Percentiles rank a stretch among this genome's conserved stretches.
Conservation (phyloP, 2,329 filamentous ascomycete genomes). For the Colletotrichum plurivorum region DNA sequence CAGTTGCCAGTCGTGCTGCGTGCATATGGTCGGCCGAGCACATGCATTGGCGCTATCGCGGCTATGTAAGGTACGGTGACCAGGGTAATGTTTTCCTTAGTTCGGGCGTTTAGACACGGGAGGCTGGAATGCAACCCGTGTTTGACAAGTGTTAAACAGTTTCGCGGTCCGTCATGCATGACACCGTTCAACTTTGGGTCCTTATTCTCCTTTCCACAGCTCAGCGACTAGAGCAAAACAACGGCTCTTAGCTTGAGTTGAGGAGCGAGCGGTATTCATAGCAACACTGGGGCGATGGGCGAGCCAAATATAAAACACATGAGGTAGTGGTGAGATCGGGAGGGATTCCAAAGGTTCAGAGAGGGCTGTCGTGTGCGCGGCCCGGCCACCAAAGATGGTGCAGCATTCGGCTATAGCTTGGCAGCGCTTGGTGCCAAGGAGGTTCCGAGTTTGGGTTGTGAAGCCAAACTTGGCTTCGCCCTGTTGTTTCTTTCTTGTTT, state of each 20-base stretch:
- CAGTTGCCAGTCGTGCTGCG: slow-evolving; percentile 8
- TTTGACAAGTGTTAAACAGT: slow-evolving; percentile 12
- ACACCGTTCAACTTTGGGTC: neutral
- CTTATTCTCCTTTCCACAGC: neutral
- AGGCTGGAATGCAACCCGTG: slow-evolving; percentile 7
- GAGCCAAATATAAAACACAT: slow-evolving; percentile 7
- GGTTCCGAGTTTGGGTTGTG: slow-evolving; percentile 9
- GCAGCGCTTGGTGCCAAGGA: slow-evolving; percentile 22
- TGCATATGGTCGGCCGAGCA: slow-evolving; percentile 7
- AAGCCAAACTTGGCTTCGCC: slow-evolving; percentile 24
- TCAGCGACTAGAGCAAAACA: neutral
- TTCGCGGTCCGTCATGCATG: neutral
- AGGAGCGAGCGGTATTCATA: neutral
- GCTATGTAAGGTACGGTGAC: slow-evolving; percentile 32
- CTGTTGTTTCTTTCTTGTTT: slow-evolving; percentile 13
- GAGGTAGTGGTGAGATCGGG: slow-evolving; percentile 16
- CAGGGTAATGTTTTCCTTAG: neutral
- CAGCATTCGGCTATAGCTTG: slow-evolving; percentile 17
- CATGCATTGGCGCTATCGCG: slow-evolving; percentile 27
- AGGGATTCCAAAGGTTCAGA: slow-evolving; percentile 2
- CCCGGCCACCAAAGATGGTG: slow-evolving; percentile 7
- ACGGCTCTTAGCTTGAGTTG: neutral
- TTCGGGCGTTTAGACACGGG: neutral
- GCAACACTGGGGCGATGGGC: neutral
- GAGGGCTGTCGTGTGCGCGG: slow-evolving; percentile 9